Base-by-base conservation (phyloP, 768 basidiomycete species). In the Lactarius hatsudake region DNA sequence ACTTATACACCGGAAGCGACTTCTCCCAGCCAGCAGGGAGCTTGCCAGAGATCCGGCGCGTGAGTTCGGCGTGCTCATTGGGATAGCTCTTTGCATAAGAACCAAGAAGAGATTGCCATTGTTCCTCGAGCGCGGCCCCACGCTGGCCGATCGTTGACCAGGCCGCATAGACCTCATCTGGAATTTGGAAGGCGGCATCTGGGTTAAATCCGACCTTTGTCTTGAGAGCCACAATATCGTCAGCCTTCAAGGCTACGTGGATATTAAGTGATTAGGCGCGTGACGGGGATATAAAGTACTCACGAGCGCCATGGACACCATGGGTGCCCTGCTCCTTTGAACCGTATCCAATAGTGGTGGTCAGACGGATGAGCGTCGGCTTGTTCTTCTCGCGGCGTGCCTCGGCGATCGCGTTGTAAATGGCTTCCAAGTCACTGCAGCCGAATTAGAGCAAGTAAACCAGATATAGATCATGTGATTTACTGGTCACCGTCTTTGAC, bases 261-360 rank as follows among this genome's bases (percentile, higher is more conserved):
- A 30, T 40, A 26, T 54, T 61, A 43, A 70, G 48, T 66, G 36
- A 64, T 67, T 62, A 48, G 26, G 63, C n/a, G 30, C 45, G 51
- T 63, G 62, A n/a, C 15, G 48, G 67, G 34, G n/a, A 54, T 51
- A 62, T 36, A 17, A 30, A n/a, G 40, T 30, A 87, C 93, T 74
- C 75, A 95, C 92, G 94, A 78, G 94, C 77, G 71, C 96, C 95
- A 78, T 98, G 96, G 69, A 97, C 93, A 72, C 93, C 93, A 74
- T 96, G 94, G 10, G 94, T 94, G 69, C 96, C 96, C 77, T 94
- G 90, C 75, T 87, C 84, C 81, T 91, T 93, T 40, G 96, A 97
- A 68, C 96, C 96, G 75, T 84, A 97, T 48, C 96, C 96, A 69
- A 98, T 98, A 55, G 90, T 97, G 62, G 96, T 97, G 73, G 83